phyloP scores from a whole-genome alignment of 2,329 filamentous ascomycete species.

The Sclerotinia trifoliorum region DNA sequence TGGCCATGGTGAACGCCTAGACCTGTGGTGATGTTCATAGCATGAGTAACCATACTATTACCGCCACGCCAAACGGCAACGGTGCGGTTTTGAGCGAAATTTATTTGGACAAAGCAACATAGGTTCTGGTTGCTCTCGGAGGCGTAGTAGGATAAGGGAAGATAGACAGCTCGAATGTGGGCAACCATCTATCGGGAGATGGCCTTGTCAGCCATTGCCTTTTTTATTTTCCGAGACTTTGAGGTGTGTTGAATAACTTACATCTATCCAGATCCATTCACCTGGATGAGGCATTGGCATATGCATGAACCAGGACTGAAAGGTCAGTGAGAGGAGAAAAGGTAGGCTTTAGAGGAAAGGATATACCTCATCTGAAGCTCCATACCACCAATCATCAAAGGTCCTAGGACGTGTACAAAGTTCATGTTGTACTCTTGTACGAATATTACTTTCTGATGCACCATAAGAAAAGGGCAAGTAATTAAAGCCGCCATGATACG shows the following conservation, averaged over 20 bases:
- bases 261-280: slow-evolving; percentile 11
- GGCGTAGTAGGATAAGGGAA: background rate
- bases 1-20: background rate
- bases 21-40: background rate
- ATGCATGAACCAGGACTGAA: slow-evolving; percentile 9
- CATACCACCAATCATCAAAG: slow-evolving; percentile 1
- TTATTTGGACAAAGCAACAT: background rate
- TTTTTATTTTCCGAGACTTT: too few relatives aligned
- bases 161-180: background rate
- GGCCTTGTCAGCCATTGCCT: background rate
- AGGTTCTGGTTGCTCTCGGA: background rate
- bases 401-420: background rate
- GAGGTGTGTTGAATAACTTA: background rate
- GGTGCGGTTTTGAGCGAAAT: slow-evolving; percentile 2
- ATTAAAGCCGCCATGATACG: background rate
- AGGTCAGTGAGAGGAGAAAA: background rate
- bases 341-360: background rate
- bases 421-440: background rate
- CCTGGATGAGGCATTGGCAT: slow-evolving; percentile 1
- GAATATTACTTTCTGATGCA: background rate
- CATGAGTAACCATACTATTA: background rate
- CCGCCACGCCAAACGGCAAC: background rate
- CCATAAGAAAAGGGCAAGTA: slow-evolving; percentile 4
- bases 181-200: background rate
- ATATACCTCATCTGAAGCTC: background rate